These are phyloP conservation scores for Trichoderma hamatum DNA, from an alignment of 2,329 filamentous ascomycete genomes.

Conservation along the genomic window DNA sequence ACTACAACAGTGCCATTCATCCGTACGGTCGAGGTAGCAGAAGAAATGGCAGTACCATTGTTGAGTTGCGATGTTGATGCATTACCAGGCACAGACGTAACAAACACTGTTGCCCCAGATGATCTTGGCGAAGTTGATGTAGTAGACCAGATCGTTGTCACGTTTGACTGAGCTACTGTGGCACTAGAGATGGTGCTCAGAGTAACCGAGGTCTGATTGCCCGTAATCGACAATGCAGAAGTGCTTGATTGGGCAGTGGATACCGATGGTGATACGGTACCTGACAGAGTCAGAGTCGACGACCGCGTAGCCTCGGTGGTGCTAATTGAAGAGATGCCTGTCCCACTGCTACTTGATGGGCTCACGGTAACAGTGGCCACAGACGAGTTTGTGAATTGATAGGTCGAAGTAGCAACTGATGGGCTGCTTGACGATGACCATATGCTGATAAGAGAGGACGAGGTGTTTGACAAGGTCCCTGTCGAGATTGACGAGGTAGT, in stretches of 20 bases:
- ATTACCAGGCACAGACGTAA: not conserved
- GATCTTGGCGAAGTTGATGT: slow-evolving; percentile 8
- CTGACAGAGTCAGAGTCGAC: slow-evolving; percentile 14
- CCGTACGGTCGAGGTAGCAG: not conserved
- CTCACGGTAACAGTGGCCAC: slow-evolving; percentile 7
- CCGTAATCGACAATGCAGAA: slow-evolving; percentile 10
- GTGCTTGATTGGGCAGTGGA: not conserved
- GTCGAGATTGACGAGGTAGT: slow-evolving; percentile 10
- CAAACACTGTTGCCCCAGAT: not conserved
- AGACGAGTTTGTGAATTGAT: slow-evolving; percentile 24
- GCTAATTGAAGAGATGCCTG: slow-evolving; percentile 1
- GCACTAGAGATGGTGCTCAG: not conserved
- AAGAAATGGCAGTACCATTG: not conserved
- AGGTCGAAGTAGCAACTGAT: slow-evolving; percentile 11
- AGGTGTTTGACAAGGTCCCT: not conserved
- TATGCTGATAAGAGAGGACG: slow-evolving; percentile 3
- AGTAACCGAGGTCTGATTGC: slow-evolving; percentile 18
- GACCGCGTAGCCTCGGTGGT: slow-evolving; percentile 19
- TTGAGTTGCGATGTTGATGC: not conserved
- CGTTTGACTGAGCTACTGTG: not conserved
- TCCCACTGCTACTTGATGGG: not conserved
- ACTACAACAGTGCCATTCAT: not conserved
- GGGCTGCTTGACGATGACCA: slow-evolving; percentile 4
- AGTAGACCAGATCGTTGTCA: not conserved
- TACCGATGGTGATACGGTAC: slow-evolving; percentile 9